Evolutionary conservation across 352 stramenopile species (phyloP), one percentile per base, ranked within the genome.

Genomic region (Phytophthora idaei): DNA sequence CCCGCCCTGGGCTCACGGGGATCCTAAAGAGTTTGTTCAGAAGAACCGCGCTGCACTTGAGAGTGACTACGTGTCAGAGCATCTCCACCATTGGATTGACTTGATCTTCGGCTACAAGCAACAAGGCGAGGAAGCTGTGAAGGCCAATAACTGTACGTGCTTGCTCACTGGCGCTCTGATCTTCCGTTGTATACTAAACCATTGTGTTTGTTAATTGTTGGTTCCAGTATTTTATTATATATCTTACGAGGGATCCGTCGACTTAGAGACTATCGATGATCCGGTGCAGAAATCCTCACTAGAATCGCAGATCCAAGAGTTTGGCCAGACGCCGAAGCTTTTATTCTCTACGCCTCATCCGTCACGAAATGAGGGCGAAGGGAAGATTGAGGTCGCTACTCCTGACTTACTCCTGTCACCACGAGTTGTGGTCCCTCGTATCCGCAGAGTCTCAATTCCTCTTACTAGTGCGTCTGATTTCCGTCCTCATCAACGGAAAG

Each of bases 71-170:
- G 97, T 98, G 21, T 98, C 95, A 31, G 69, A 91, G 47, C 93
- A 98, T 74, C 64, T 99, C 10, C 95, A 98, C 51, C 83, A 98
- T 59, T 99, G 98, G 98, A 98, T 99, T 65, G 97, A 99, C 73
- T 83, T 99, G 27, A 98, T 99, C 36, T 99, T 99, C 69, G 98
- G 98, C 31, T 97, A 85, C 74, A 98, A 98, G 66, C 97, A 99
- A 73, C 93, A 97, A 78, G 97, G 97, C 10, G 78, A 90, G 5
- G 85, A 96, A 57, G 96, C 95, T n/a, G 50, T 92, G 25, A 74
- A 87, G 2, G 85, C 88, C 15, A 73, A 96, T 77, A 97, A 97
- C 61, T 77, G 87, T 95, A 50, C 49, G 69, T 69, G 25, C 2
- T 45, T 64, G 41, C n/a, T 48, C 31, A 45, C 27, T 44, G 4